Evolutionary conservation across 345 rosid genomes (phyloP).

Genomic region (Rubroshorea leprosula): DNA sequence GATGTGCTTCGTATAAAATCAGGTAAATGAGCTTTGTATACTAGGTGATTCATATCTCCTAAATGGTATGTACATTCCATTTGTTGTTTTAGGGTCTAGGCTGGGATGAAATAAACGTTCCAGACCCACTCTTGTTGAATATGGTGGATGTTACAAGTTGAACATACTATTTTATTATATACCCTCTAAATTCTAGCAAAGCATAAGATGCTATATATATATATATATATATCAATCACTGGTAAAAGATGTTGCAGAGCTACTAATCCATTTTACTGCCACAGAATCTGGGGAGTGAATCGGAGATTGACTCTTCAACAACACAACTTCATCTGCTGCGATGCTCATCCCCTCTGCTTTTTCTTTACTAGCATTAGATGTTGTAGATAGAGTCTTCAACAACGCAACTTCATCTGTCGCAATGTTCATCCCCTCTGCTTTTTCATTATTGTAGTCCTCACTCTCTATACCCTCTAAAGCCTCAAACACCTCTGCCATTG

Average conservation of each 20-base stretch:
- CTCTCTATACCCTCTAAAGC: constrained; percentile 38
- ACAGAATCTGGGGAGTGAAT: constrained; percentile 55
- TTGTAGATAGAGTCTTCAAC: constrained; percentile 31
- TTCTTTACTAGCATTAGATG: too few species aligned
- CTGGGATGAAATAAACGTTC: too few species aligned
- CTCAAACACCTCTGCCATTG: constrained; percentile 50
- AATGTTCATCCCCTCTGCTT: constrained; percentile 21
- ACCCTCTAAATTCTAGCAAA: too few species aligned
- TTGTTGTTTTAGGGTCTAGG: too few species aligned
- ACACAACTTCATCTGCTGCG: constrained; percentile 32
- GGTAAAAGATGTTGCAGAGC: constrained; percentile 20
- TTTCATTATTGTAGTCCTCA: constrained; percentile 14
- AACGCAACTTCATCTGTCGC: constrained; percentile 33
- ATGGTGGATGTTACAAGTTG: too few species aligned
- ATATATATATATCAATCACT: constrained; percentile 27
- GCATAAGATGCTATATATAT: too few species aligned
- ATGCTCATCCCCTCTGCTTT: constrained; percentile 21
- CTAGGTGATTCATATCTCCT: too few species aligned
- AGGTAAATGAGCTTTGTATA: too few species aligned
- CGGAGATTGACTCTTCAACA: constrained; percentile 34
- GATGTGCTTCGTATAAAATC: too few species aligned
- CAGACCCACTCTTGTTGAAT: too few species aligned
- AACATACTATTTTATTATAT: too few species aligned
- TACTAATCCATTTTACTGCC: constrained; percentile 46
- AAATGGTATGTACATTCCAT: too few species aligned